Percentiles rank a stretch among this genome's conserved stretches.
phyloP scores from a whole-genome alignment of 2,329 filamentous ascomycete species.

The Diplodia sapinea region DNA sequence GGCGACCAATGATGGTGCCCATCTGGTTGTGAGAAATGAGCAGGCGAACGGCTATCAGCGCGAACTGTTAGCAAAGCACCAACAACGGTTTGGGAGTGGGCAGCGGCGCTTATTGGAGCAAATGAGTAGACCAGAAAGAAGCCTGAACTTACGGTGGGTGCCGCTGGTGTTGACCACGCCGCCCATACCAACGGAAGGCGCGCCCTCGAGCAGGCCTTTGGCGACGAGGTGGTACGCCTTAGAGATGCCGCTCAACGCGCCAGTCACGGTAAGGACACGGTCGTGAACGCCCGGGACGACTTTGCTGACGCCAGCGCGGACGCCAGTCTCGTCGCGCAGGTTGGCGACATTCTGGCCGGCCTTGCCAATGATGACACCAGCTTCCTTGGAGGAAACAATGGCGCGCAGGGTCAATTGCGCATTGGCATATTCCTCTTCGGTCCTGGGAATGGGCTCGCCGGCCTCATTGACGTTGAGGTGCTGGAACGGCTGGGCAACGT shows the following conservation, averaged over 20 bases:
- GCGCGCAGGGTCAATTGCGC: constrained; percentile 92
- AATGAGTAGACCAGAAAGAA: neutral
- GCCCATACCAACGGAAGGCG: constrained; percentile 94
- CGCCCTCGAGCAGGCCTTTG: constrained; percentile 87
- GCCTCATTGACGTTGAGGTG: constrained; percentile 58
- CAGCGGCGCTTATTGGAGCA: neutral
- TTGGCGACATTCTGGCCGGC: constrained; percentile 98
- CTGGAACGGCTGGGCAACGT: constrained; percentile 52
- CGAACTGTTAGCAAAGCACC: constrained; percentile 5
- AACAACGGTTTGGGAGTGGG: neutral
- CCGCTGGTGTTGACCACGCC: constrained; percentile 84
- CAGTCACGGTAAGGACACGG: constrained; percentile 93
- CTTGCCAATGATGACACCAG: constrained; percentile 98
- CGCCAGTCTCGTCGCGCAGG: constrained; percentile 93
- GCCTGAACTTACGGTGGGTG: constrained; percentile 80
- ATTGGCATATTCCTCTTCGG: constrained; percentile 94
- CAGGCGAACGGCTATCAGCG: constrained; percentile 81
- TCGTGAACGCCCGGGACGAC: constrained; percentile 97
- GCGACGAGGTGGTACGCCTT: constrained; percentile 94
- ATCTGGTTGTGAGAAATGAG: constrained; percentile 99
- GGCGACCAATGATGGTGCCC: constrained; percentile 97
- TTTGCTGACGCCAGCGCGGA: constrained; percentile 98
- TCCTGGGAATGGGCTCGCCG: constrained; percentile 82
- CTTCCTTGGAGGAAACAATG: constrained; percentile 98
- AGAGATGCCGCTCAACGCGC: constrained; percentile 83